Evolutionary conservation across 2,329 filamentous ascomycete genomes (phyloP).

Genomic region (Penicillium hesseltinei): DNA sequence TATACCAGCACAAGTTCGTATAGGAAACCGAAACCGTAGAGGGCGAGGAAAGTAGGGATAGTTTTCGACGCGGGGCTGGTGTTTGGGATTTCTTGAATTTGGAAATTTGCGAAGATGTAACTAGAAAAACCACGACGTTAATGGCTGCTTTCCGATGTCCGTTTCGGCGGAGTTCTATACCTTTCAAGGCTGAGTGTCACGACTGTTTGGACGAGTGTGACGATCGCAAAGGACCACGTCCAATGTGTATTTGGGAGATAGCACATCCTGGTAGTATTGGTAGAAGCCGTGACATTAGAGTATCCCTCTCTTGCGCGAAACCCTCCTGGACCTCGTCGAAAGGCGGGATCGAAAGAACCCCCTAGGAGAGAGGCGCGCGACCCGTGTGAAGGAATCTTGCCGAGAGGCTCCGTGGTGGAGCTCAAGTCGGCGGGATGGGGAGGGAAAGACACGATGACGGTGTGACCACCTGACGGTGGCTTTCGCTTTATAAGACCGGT

Average conservation of each 20-base stretch:
- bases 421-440: constrained; percentile 29
- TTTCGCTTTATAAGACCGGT: constrained; percentile 14
- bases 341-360: constrained; percentile 53
- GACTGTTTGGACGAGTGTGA: constrained; percentile 72
- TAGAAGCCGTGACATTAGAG: constrained; percentile 38
- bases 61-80: constrained; percentile 53
- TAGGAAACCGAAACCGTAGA: constrained; percentile 96
- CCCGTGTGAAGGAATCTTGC: constrained; percentile 58
- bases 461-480: constrained; percentile 33
- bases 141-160: neutral
- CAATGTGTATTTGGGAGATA: constrained; percentile 77
- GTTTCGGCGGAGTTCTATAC: constrained; percentile 54
- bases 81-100: constrained; percentile 51
- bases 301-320: constrained; percentile 55
- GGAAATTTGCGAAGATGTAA: constrained; percentile 87
- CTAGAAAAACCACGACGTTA: constrained; percentile 45
- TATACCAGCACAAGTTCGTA: constrained; percentile 88
- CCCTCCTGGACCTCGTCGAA: constrained; percentile 48
- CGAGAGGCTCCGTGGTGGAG: constrained; percentile 43
- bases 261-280: constrained; percentile 54
- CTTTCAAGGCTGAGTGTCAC: constrained; percentile 81
- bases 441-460: constrained; percentile 34
- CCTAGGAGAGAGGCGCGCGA: constrained; percentile 59
- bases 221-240: constrained; percentile 81
- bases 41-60: constrained; percentile 90